A percentile compares a stretch with the other conserved stretches of the same genome.
Conservation (phyloP, 768 basidiomycete species). For the Hortiboletus flavorubellus region DNA sequence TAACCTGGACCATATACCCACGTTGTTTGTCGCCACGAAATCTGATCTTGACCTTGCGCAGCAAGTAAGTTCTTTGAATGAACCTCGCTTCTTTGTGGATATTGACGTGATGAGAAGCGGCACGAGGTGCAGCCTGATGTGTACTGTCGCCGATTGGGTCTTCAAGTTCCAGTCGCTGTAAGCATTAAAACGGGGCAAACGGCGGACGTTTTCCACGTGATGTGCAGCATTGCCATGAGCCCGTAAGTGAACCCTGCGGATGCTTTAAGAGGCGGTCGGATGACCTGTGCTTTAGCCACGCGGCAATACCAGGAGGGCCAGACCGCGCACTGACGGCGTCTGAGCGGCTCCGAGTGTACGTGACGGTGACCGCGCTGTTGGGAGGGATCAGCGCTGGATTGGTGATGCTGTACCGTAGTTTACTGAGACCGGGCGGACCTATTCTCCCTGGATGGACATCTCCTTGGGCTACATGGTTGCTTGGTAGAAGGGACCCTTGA, state of each 20-base stretch:
- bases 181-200: constrained; percentile 83
- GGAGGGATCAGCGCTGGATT: constrained; percentile 74
- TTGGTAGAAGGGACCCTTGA: constrained; percentile 46
- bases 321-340: constrained; percentile 73
- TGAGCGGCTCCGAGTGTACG: constrained; percentile 65
- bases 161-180: constrained; percentile 95
- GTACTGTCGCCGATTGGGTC: constrained; percentile 82
- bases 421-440: constrained; percentile 58
- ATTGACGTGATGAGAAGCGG: constrained; percentile 46
- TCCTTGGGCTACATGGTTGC: constrained; percentile 65
- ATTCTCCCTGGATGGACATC: constrained; percentile 52
- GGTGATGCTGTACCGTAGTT: constrained; percentile 66
- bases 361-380: constrained; percentile 67
- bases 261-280: constrained; percentile 1
- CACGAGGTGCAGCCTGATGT: constrained; percentile 99
- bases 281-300: constrained; percentile 39
- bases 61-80: constrained; percentile 52
- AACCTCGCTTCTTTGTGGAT: not conserved
- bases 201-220: constrained; percentile 84
- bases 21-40: constrained; percentile 97
- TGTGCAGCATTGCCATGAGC: constrained; percentile 80
- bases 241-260: constrained; percentile 55
- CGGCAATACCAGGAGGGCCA: constrained; percentile 78
- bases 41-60: constrained; percentile 95
- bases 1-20: constrained; percentile 90